A percentile compares a stretch with the other conserved stretches of the same genome.
Evolutionary conservation across 352 stramenopile genomes (phyloP).

Genomic region (Phytophthora sojae): DNA sequence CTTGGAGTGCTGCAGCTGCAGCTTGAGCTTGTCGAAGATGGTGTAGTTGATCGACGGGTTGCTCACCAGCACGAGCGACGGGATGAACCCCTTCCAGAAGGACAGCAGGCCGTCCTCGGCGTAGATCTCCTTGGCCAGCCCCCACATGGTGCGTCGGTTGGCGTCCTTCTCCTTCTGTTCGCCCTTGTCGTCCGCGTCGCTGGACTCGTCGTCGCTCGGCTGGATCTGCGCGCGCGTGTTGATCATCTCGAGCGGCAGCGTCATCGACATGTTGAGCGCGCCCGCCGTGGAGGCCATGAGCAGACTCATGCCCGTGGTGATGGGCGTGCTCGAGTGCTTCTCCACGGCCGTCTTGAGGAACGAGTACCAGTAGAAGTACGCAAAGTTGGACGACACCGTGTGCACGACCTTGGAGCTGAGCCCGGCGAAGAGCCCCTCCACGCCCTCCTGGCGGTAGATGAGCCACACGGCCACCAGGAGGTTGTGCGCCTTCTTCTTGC

Average conservation of each 20-base stretch:
- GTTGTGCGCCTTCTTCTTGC: slow-evolving; percentile 55
- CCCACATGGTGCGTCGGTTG: slow-evolving; percentile 53
- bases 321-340: slow-evolving; percentile 49
- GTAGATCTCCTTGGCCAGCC: slow-evolving; percentile 69
- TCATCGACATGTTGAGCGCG: slow-evolving; percentile 91
- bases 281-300: slow-evolving; percentile 79
- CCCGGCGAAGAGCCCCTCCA: slow-evolving; percentile 71
- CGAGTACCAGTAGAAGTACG: slow-evolving; percentile 90
- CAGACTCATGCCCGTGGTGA: slow-evolving; percentile 77
- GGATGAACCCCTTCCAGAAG: slow-evolving; percentile 91
- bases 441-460: slow-evolving; percentile 72
- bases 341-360: slow-evolving; percentile 77
- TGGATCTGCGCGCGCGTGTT: slow-evolving; percentile 86
- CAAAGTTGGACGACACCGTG: slow-evolving; percentile 82
- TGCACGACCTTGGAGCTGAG: slow-evolving; percentile 81
- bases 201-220: slow-evolving; percentile 51
- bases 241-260: slow-evolving; percentile 88
- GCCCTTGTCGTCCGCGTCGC: slow-evolving; percentile 40
- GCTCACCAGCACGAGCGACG: slow-evolving; percentile 87
- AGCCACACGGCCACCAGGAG: slow-evolving; percentile 66
- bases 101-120: slow-evolving; percentile 70
- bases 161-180: slow-evolving; percentile 20
- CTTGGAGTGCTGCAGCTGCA: slow-evolving; percentile 63
- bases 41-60: slow-evolving; percentile 93
- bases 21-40: slow-evolving; percentile 88